A percentile compares a stretch with the other conserved stretches of the same genome.
Conservation (phyloP, 2,329 filamentous ascomycete genomes). For the Colletotrichum aenigma region DNA sequence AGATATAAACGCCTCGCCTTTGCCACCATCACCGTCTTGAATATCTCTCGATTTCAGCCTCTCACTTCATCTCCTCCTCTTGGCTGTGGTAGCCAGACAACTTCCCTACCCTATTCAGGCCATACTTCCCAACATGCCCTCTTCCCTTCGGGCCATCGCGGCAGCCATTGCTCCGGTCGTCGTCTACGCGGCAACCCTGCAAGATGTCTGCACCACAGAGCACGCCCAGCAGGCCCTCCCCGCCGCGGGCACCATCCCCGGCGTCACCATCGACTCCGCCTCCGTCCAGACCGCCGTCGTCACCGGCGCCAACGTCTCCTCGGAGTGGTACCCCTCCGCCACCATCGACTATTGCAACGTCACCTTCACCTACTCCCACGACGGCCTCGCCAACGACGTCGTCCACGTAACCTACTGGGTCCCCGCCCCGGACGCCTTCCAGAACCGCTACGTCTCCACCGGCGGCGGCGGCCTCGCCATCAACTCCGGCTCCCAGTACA, state of each 20-base stretch:
- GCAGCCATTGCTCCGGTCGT: background rate
- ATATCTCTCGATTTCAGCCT: background rate
- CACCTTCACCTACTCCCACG: conserved; percentile 48
- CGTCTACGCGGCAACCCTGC: conserved; percentile 21
- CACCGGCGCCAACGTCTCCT: conserved; percentile 33
- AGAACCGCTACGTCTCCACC: conserved; percentile 49
- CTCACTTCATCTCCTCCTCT: background rate
- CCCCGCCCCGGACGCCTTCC: conserved; percentile 43
- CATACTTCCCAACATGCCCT: background rate
- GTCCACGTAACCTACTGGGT: conserved; percentile 45
- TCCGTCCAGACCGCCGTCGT: conserved; percentile 32
- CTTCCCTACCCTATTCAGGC: background rate
- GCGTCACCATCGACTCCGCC: conserved; percentile 29
- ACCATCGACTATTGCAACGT: conserved; percentile 49
- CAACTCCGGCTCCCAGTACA: conserved; percentile 33
- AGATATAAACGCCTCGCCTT: background rate
- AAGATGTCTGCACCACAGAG: conserved; percentile 23
- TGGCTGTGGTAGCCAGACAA: background rate
- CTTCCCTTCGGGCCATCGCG: background rate
- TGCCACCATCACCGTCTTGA: background rate
- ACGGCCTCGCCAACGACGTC: conserved; percentile 34
- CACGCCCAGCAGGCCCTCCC: conserved; percentile 26
- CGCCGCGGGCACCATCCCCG: conserved; percentile 25
- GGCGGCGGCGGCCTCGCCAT: conserved; percentile 52
- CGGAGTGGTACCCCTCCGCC: conserved; percentile 31